Percentiles rank a stretch among this genome's conserved stretches.
Conservation (phyloP, 1,139 yeast genomes). For the Debaryomyces nepalensis region DNA sequence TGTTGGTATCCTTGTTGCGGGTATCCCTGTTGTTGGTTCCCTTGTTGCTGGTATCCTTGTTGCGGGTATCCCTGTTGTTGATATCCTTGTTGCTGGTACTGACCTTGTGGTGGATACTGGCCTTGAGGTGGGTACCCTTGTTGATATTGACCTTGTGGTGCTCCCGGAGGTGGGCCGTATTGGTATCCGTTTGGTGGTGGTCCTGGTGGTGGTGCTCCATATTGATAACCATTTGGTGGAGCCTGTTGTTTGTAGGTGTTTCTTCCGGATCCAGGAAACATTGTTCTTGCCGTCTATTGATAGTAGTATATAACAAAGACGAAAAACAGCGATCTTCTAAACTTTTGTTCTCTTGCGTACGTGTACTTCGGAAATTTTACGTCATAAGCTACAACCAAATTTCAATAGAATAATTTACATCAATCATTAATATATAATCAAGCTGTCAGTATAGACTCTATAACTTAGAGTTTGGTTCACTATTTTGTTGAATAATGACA, state of each 20-base stretch:
- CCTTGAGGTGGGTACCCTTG: conserved; percentile 22
- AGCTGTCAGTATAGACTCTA: conserved; percentile 14
- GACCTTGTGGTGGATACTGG: conserved; percentile 20
- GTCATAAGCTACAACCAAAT: conserved; percentile 1
- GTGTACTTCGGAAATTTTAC: background rate
- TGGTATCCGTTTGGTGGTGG: conserved; percentile 19
- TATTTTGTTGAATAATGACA: conserved; percentile 32
- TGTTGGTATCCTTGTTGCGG: background rate
- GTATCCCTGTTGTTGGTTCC: conserved; percentile 1
- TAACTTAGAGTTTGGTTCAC: conserved; percentile 25
- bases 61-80: conserved; percentile 21
- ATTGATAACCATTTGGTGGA: too few relatives aligned
- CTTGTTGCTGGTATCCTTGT: conserved; percentile 10
- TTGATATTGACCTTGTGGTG: conserved; percentile 21
- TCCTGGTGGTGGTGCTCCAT: conserved; percentile 30
- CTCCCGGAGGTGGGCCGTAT: conserved; percentile 18
- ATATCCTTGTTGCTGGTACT: conserved; percentile 17
- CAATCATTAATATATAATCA: too few relatives aligned
- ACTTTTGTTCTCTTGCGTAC: conserved; percentile 2
- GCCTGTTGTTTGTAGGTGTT: conserved; percentile 23
- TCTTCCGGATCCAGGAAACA: conserved; percentile 45
- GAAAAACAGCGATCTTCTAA: background rate
- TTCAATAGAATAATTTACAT: too few relatives aligned
- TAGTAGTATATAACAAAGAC: background rate
- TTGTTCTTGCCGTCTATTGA: conserved; percentile 14